A percentile compares a stretch with the other conserved stretches of the same genome.
Conservation (phyloP, 345 rosid species). For the Sisymbrium altissimum region DNA sequence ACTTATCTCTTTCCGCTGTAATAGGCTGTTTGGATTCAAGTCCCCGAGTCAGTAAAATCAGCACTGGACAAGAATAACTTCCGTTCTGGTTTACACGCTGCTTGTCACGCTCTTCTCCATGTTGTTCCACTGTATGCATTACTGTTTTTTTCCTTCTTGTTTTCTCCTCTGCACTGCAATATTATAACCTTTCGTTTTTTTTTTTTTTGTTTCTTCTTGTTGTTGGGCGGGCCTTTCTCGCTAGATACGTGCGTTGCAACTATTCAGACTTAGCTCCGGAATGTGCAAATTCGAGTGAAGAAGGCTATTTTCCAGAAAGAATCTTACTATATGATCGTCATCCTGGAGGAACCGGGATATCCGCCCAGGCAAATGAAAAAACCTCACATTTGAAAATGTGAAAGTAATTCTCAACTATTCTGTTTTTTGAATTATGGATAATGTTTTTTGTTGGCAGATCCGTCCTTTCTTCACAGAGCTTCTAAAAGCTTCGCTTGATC, state of each 20-base stretch:
- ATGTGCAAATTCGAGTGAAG: constrained; percentile 67
- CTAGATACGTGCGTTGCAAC: constrained; percentile 72
- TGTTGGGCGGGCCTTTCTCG: neutral
- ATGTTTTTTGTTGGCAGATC: constrained; percentile 40
- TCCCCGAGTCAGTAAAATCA: constrained; percentile 54
- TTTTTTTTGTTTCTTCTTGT: neutral
- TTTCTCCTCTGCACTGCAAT: neutral
- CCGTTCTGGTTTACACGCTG: constrained; percentile 84
- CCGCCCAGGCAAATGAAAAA: constrained; percentile 51
- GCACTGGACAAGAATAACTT: constrained; percentile 41
- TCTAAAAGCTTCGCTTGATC: constrained; percentile 64
- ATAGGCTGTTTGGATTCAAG: constrained; percentile 96
- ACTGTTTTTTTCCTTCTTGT: neutral
- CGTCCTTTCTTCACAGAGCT: constrained; percentile 73
- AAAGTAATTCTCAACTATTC: neutral
- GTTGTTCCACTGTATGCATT: constrained; percentile 68
- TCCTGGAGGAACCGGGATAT: constrained; percentile 92
- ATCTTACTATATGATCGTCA: constrained; percentile 85
- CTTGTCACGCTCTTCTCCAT: constrained; percentile 85
- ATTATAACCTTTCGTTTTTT: neutral
- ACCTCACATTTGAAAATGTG: neutral
- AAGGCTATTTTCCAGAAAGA: constrained; percentile 57
- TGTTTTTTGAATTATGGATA: neutral
- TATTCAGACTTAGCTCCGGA: constrained; percentile 89
- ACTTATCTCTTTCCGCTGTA: constrained; percentile 16